These are phyloP conservation scores for Boletus reticulatus DNA, from an alignment of 768 basidiomycete genomes.

Conservation along the genomic window DNA sequence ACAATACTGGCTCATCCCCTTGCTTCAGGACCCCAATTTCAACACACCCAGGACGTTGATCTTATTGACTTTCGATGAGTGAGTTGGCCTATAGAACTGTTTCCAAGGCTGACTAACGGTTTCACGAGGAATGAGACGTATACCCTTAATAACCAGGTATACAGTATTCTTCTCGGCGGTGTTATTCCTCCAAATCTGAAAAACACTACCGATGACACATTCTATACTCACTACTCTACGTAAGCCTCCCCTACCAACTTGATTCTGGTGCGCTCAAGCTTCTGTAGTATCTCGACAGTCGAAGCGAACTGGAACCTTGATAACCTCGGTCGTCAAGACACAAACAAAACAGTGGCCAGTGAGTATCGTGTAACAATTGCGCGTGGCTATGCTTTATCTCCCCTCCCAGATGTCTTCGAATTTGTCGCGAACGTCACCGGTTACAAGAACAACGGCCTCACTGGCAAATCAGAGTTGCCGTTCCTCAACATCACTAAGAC, in stretches of 20 bases:
- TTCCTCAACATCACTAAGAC: slow-evolving; percentile 37
- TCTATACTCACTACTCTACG: no score
- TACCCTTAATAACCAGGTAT: no score
- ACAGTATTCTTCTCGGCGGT: no score
- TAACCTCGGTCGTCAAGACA: slow-evolving; percentile 54
- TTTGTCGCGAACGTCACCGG: slow-evolving; percentile 46
- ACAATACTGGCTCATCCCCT: slow-evolving; percentile 45
- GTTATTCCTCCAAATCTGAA: no score
- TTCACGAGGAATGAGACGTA: no score
- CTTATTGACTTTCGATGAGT: slow-evolving; percentile 62
- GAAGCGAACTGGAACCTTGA: slow-evolving; percentile 59
- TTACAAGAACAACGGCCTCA: slow-evolving; percentile 41
- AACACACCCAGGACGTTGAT: slow-evolving; percentile 56
- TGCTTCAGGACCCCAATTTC: slow-evolving; percentile 49
- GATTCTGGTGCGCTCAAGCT: background rate
- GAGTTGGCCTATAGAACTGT: slow-evolving; percentile 16
- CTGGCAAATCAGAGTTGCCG: slow-evolving; percentile 26
- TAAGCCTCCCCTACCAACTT: no score
- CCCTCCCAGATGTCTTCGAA: slow-evolving; percentile 44
- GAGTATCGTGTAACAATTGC: background rate
- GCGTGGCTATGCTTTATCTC: background rate
- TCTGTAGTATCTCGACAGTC: slow-evolving; percentile 44
- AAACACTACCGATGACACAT: no score
- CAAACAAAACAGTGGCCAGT: slow-evolving; percentile 38
- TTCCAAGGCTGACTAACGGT: no score